Percentiles rank a stretch among this genome's conserved stretches.
Evolutionary conservation across 2,329 filamentous ascomycete species (phyloP).

Genomic region (Bretziella fagacearum): DNA sequence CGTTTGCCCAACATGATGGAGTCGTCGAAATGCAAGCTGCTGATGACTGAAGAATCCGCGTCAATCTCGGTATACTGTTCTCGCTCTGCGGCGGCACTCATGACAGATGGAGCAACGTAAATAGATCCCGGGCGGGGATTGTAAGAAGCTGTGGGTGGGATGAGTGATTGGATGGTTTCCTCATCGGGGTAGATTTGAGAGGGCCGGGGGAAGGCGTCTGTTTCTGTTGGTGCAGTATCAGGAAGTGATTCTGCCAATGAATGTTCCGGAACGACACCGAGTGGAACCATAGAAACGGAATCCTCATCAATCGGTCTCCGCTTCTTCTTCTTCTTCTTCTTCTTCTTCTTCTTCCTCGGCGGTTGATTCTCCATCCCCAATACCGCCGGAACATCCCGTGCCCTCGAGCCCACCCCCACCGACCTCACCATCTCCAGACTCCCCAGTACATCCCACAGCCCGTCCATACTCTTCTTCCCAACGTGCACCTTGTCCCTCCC

Average conservation of each 20-base stretch:
- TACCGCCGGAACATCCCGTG: background rate
- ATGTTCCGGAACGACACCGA: background rate
- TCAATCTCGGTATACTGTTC: conserved; percentile 5
- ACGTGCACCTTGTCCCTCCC: too few species aligned
- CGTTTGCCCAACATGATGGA: background rate
- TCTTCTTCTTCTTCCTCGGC: background rate
- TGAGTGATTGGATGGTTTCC: conserved; percentile 1
- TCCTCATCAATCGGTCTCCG: background rate
- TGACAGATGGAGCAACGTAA: conserved; percentile 4
- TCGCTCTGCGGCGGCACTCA: background rate
- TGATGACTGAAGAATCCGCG: background rate
- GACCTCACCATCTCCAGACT: background rate
- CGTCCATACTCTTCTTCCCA: background rate
- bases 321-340: conserved; percentile 2
- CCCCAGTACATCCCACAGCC: background rate
- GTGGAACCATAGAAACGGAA: background rate
- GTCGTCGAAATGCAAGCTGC: background rate
- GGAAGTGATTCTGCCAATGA: background rate
- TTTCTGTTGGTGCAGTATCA: background rate
- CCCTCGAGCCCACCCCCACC: background rate
- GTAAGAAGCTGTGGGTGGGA: conserved; percentile 4
- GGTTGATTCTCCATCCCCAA: background rate
- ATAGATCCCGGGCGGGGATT: background rate
- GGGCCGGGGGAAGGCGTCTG: background rate
- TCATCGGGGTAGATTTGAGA: conserved; percentile 6